phyloP scores from a whole-genome alignment of 2,329 filamentous ascomycete species.

The Helicocarpus griseus region DNA sequence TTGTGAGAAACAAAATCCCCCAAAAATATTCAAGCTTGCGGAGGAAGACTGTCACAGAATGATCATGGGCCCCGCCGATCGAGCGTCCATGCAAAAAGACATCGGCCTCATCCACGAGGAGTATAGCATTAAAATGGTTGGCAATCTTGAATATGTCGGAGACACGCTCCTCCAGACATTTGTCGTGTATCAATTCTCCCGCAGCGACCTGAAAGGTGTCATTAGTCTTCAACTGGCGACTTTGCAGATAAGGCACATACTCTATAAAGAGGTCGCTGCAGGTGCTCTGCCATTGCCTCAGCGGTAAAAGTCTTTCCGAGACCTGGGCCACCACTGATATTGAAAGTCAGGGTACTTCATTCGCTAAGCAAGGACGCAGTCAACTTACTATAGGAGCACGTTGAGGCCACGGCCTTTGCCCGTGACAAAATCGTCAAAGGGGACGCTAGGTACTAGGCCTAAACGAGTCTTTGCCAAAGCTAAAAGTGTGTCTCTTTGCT shows the following conservation, averaged over 20 bases:
- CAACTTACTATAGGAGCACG: constrained; percentile 31
- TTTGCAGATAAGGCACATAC: not conserved
- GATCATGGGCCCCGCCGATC: constrained; percentile 18
- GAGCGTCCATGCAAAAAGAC: constrained; percentile 22
- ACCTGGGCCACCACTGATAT: constrained; percentile 15
- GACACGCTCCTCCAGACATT: not conserved
- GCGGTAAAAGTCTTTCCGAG: constrained; percentile 28
- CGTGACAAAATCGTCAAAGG: constrained; percentile 22
- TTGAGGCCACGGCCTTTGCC: constrained; percentile 38
- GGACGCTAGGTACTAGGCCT: constrained; percentile 12
- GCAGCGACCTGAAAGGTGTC: constrained; percentile 12
- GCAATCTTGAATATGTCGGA: constrained; percentile 18
- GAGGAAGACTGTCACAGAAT: constrained; percentile 26
- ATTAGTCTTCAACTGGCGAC: not conserved
- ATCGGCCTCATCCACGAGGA: constrained; percentile 33
- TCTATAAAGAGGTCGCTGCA: constrained; percentile 24
- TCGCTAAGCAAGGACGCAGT: constrained; percentile 1
- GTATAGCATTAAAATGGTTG: constrained; percentile 34
- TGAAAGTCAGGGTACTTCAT: constrained; percentile 2
- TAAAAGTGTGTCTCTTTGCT: constrained; percentile 15
- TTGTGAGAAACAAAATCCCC: constrained; percentile 32
- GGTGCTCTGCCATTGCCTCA: constrained; percentile 24
- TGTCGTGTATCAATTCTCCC: constrained; percentile 10
- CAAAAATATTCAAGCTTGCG: constrained; percentile 30
- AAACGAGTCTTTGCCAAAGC: constrained; percentile 6